Conservation (phyloP, 305 asterid genomes). For the Euphrasia arctica region DNA sequence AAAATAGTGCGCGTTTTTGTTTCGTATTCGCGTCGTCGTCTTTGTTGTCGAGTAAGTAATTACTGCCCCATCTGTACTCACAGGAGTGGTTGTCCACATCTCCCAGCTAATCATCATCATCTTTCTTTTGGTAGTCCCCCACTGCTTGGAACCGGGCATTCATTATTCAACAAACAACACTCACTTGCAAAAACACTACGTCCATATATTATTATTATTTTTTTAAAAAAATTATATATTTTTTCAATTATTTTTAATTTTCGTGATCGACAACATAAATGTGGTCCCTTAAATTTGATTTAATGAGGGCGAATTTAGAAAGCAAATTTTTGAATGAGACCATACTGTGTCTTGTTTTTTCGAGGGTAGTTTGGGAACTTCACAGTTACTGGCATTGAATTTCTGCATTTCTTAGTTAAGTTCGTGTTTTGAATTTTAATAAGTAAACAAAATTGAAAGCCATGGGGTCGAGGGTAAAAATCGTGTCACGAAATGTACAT, state of each 20-base stretch:
- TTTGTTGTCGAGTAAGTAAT: too few relatives aligned
- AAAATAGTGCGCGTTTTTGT: too few relatives aligned
- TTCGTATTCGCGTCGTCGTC: too few relatives aligned
- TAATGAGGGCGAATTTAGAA: background rate
- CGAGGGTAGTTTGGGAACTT: background rate
- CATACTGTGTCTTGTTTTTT: background rate
- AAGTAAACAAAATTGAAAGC: too few relatives aligned
- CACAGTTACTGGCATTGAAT: too few relatives aligned
- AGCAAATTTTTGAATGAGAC: background rate
- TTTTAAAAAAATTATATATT: too few relatives aligned
- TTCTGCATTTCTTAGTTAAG: too few relatives aligned
- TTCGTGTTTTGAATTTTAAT: too few relatives aligned
- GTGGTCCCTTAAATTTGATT: background rate
- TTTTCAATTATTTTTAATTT: background rate
- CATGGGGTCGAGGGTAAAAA: too few relatives aligned
- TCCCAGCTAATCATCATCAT: background rate
- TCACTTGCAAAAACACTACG: background rate
- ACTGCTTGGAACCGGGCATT: background rate
- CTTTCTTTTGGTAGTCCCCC: conserved; percentile 6
- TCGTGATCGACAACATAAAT: background rate
- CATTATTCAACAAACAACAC: background rate
- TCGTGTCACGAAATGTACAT: too few relatives aligned
- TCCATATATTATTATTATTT: background rate
- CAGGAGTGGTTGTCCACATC: background rate
- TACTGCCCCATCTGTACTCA: too few relatives aligned